A percentile compares a stretch with the other conserved stretches of the same genome.
These are phyloP conservation scores for Quercus ilex DNA, from an alignment of 306 rosid genomes.

Conservation along the genomic window DNA sequence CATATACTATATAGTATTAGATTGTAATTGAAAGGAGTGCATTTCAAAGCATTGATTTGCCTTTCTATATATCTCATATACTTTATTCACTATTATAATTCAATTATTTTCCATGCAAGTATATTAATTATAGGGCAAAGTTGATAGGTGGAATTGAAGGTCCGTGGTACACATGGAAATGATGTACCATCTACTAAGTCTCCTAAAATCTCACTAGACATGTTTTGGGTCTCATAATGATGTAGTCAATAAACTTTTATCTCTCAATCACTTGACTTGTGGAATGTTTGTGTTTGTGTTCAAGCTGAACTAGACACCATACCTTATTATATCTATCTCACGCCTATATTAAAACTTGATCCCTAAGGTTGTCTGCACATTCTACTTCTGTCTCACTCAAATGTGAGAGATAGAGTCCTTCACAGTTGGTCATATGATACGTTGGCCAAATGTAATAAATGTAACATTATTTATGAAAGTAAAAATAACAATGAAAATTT, in stretches of 20 bases:
- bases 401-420: not conserved
- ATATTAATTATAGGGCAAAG: not conserved
- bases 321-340: slow-evolving; percentile 33
- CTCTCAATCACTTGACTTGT: not conserved
- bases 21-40: too few species aligned
- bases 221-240: not conserved
- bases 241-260: not conserved
- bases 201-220: not conserved
- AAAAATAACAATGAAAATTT: too few species aligned
- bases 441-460: not conserved
- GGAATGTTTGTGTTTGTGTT: slow-evolving; percentile 19
- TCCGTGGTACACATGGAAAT: not conserved
- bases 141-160: not conserved
- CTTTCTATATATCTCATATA: too few species aligned
- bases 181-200: slow-evolving; percentile 5
- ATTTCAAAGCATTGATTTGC: too few species aligned
- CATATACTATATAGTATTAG: not conserved
- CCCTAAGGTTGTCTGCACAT: slow-evolving; percentile 30
- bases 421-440: not conserved
- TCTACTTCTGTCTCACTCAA: slow-evolving; percentile 10
- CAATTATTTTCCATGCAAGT: not conserved
- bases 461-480: not conserved
- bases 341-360: slow-evolving; percentile 25
- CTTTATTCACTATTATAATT: not conserved
- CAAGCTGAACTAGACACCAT: slow-evolving; percentile 38